Evolutionary conservation across 306 rosid species (phyloP), one percentile per base, ranked within the genome.

Genomic region (Hippophae tibetana): DNA sequence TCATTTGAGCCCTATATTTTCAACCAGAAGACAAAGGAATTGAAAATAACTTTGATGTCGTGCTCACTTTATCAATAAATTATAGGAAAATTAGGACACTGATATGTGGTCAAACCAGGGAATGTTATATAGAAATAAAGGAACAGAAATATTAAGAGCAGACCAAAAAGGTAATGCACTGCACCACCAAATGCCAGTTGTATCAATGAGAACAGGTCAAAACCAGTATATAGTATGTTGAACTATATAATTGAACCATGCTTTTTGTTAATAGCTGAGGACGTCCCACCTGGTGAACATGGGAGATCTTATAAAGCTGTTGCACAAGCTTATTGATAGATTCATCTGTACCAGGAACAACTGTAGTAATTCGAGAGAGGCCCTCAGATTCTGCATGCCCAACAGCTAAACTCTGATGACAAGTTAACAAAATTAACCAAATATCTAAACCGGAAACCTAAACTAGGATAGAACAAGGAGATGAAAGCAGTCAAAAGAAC

Each of bases 331-430:
- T 84, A 69, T 76, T 18, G 13, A 87, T 80, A 43, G 95, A 84
- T 68, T 82, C 93, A 66, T 84, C 89, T 46, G 95, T 82, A 43
- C 84, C 95, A 44, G 93, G 95, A 80, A 87, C 95, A 73, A 87
- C 93, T 8, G 95, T 87, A 48, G 95, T 87, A 74, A 84, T 76
- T 67, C 95, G 85, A 61, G 95, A 87, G 58, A 74, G 76, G 70
- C 95, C 95, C 73, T 87, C 87, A 68, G 72, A 74, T 84, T 87
- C 95, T 1, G 95, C 76, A 69, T 72, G 93, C 56, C 95, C 95
- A 0, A 87, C 95, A 74, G 95, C 95, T 76, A 87, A 80, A 78
- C 95, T 87, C 95, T 87, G 82, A 61, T 23, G 43, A 69, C 46
- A 68, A 66, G 42, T 31, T 27, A 61, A 61, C 43, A 12, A 43